Conservation (phyloP, 129 eudicot genomes). For the Flaveria brownii region DNA sequence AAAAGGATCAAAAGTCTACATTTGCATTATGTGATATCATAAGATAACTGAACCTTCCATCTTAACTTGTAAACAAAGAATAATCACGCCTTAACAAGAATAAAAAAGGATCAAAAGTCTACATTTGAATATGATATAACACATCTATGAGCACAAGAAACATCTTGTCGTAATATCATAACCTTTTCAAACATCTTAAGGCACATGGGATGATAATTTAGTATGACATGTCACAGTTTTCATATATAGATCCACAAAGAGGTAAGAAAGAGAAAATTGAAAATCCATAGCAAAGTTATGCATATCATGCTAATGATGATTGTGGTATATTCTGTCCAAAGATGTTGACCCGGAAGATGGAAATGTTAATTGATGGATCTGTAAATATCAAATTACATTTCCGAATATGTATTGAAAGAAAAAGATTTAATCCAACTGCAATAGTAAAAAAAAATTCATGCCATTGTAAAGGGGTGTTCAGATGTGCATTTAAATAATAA, state of each 20-base stretch:
- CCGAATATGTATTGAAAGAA: background rate
- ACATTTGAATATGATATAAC: too few relatives aligned
- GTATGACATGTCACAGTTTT: background rate
- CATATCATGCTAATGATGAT: background rate
- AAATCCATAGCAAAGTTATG: background rate
- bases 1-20: too few relatives aligned
- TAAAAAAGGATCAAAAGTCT: too few relatives aligned
- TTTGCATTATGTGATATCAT: background rate
- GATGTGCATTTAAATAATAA: background rate
- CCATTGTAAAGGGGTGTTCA: background rate
- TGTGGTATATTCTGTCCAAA: slow-evolving; percentile 2
- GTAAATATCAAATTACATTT: background rate
- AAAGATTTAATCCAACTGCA: background rate
- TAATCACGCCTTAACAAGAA: too few relatives aligned
- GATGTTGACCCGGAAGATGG: background rate
- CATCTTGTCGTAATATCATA: too few relatives aligned
- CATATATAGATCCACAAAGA: background rate
- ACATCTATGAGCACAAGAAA: too few relatives aligned
- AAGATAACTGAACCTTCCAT: slow-evolving; percentile 12
- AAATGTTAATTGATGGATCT: background rate
- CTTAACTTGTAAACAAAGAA: slow-evolving; percentile 18
- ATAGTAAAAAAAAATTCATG: background rate
- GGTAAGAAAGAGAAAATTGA: background rate
- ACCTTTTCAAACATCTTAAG: background rate
- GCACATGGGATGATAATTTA: background rate